Conservation (phyloP, 176 grass and related monocot species). For the Juncus inflexus region DNA sequence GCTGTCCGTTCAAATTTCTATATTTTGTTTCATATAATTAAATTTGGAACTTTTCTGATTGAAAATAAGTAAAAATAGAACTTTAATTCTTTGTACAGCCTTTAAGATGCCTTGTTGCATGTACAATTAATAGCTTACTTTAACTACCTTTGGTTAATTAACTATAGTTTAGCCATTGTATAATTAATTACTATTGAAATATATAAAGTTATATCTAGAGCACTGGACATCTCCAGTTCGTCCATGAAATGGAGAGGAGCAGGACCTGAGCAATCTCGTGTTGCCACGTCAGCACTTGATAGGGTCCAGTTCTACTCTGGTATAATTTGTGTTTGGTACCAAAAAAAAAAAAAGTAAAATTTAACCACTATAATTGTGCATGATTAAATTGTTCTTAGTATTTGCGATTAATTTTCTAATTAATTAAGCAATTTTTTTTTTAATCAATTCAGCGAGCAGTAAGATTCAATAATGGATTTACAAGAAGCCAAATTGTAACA, state of each 20-base stretch:
- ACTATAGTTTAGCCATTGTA: no score
- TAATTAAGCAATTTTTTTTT: slow-evolving; percentile 14
- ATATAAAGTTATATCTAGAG: no score
- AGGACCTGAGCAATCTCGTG: not conserved
- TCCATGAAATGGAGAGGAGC: not conserved
- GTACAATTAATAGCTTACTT: no score
- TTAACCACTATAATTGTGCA: not conserved
- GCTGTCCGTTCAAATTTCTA: no score
- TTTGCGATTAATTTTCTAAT: not conserved
- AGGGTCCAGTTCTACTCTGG: not conserved
- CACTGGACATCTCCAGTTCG: not conserved
- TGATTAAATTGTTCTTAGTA: not conserved
- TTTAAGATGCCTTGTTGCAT: no score
- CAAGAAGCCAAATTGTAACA: slow-evolving; percentile 38
- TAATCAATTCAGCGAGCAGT: slow-evolving; percentile 37
- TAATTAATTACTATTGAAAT: no score
- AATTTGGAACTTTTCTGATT: no score
- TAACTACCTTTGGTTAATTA: no score
- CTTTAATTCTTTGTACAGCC: no score
- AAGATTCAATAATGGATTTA: slow-evolving; percentile 38
- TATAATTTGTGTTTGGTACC: slow-evolving; percentile 4
- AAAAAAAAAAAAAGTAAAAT: not conserved
- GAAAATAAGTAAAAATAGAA: no score
- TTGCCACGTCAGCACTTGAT: slow-evolving; percentile 6
- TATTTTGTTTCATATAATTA: no score